phyloP scores from a whole-genome alignment of 495 filamentous ascomycete genomes.

The Trichodelitschia bisporula region DNA sequence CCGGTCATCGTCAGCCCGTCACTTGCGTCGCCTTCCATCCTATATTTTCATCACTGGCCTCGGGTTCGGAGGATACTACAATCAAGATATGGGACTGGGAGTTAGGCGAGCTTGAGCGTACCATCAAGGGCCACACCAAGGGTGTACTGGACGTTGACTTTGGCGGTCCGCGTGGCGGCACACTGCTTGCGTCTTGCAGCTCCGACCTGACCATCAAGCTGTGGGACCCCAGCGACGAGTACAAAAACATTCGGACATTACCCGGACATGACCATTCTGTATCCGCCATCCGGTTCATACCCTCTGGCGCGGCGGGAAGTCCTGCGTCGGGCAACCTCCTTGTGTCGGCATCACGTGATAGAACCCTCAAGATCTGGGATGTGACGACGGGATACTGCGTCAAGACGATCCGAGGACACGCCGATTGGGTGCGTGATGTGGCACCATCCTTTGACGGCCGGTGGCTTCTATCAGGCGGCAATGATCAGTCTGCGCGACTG shows the following conservation, averaged over 20 bases:
- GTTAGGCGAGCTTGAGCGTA: constrained; percentile 72
- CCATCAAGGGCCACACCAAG: constrained; percentile 83
- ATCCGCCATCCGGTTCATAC: constrained; percentile 70
- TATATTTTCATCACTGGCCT: constrained; percentile 72
- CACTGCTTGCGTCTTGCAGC: constrained; percentile 72
- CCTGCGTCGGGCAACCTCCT: constrained; percentile 48
- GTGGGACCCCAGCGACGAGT: constrained; percentile 85
- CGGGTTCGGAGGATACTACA: constrained; percentile 66
- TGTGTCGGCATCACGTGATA: constrained; percentile 60
- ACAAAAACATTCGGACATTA: constrained; percentile 86
- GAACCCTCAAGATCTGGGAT: constrained; percentile 74
- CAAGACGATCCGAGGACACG: constrained; percentile 56
- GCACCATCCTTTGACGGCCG: constrained; percentile 60
- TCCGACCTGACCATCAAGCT: constrained; percentile 86
- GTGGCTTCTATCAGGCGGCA: constrained; percentile 57
- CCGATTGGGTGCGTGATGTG: constrained; percentile 80
- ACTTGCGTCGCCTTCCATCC: constrained; percentile 91
- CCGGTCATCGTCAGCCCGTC: constrained; percentile 61
- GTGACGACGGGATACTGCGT: constrained; percentile 82
- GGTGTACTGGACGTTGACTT: constrained; percentile 77
- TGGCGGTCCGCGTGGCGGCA: constrained; percentile 66
- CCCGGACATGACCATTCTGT: constrained; percentile 86
- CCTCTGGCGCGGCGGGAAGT: constrained; percentile 42
- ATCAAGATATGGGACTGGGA: constrained; percentile 99
- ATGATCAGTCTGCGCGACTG: constrained; percentile 56